These are phyloP conservation scores for Moesziomyces aphidis DNA, from an alignment of 1,284 basidiomycete species.

Conservation along the genomic window DNA sequence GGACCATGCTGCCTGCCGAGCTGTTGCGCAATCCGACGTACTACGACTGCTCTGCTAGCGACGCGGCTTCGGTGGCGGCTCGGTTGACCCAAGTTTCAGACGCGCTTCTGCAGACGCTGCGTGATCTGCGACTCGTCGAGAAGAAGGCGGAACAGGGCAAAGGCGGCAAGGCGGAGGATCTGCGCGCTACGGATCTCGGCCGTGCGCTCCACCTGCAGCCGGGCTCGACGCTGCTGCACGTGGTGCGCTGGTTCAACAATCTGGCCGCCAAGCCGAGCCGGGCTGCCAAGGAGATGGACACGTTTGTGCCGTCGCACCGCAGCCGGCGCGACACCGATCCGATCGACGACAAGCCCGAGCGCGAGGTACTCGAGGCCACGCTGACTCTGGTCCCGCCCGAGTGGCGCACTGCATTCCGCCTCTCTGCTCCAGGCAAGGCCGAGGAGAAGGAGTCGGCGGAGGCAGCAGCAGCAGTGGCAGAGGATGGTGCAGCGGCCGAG, in stretches of 20 bases:
- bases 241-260: conserved; percentile 32
- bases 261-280: conserved; percentile 14
- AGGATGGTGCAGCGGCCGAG: conserved; percentile 1
- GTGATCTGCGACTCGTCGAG: conserved; percentile 26
- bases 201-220: conserved; percentile 36
- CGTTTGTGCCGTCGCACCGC: conserved; percentile 17
- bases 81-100: conserved; percentile 37
- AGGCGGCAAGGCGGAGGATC: neutral
- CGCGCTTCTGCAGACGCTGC: conserved; percentile 21
- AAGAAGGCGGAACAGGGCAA: conserved; percentile 2
- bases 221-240: conserved; percentile 40
- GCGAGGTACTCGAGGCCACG: conserved; percentile 39
- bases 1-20: conserved; percentile 82
- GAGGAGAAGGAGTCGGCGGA: conserved; percentile 2
- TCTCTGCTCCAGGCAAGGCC: conserved; percentile 9
- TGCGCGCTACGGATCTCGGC: conserved; percentile 35
- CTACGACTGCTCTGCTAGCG: conserved; percentile 74
- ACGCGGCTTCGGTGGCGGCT: conserved; percentile 18
- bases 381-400: conserved; percentile 27
- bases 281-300: conserved; percentile 37
- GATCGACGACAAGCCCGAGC: conserved; percentile 10
- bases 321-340: conserved; percentile 13
- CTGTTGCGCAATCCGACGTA: conserved; percentile 85
- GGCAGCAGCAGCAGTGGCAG: conserved; percentile 2
- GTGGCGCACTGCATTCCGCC: conserved; percentile 43